Evolutionary conservation across 2,329 filamentous ascomycete genomes (phyloP).

Genomic region (Tolypocladium nubicola): DNA sequence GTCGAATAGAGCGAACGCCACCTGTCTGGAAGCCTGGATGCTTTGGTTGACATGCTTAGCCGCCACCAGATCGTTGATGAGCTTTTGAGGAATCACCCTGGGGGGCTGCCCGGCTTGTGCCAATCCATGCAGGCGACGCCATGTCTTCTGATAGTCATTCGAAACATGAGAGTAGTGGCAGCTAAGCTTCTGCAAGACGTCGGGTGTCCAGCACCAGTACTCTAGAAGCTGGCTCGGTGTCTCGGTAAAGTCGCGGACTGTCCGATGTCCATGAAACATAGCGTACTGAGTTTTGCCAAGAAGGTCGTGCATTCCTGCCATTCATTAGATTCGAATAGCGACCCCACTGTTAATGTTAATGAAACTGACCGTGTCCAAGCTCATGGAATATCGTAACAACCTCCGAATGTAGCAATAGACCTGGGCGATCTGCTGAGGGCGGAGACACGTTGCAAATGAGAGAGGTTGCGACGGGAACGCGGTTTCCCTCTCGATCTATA

Average conservation of each 20-base stretch:
- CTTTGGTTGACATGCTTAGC: slow-evolving; percentile 40
- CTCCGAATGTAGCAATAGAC: slow-evolving; percentile 1
- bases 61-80: slow-evolving; percentile 35
- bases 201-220: slow-evolving; percentile 26
- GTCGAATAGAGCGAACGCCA: not conserved
- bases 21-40: slow-evolving; percentile 29
- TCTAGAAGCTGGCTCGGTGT: slow-evolving; percentile 29
- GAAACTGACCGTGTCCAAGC: slow-evolving; percentile 13
- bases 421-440: not conserved
- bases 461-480: not conserved
- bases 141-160: not conserved
- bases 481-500: not conserved
- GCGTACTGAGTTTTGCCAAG: slow-evolving; percentile 21
- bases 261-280: slow-evolving; percentile 22
- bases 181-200: slow-evolving; percentile 26
- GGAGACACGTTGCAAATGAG: slow-evolving; percentile 1
- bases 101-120: slow-evolving; percentile 9
- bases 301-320: slow-evolving; percentile 20
- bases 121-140: too few species aligned
- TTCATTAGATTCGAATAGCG: too few species aligned
- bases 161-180: slow-evolving; percentile 28
- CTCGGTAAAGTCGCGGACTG: slow-evolving; percentile 25
- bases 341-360: too few species aligned
- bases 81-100: slow-evolving; percentile 33
- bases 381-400: slow-evolving; percentile 7